Evolutionary conservation across 176 grass and related monocot genomes (phyloP), one percentile per base, ranked within the genome.

Genomic region (Eragrostis nindensis): DNA sequence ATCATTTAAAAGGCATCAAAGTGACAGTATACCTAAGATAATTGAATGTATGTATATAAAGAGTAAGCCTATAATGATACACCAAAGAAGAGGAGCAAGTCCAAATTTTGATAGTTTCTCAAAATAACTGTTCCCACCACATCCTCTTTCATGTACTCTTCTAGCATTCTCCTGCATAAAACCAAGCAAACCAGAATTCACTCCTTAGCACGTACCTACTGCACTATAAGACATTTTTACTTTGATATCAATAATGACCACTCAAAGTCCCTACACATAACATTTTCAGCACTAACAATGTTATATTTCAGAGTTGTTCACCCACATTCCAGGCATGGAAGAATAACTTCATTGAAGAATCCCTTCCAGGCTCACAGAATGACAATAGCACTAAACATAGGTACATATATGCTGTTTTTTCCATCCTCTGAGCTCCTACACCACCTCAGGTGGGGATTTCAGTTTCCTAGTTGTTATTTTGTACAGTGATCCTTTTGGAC

Each of bases 121-220:
- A 76, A 82, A 77, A 42, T 83, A 81, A 56, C 70, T 84, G 66
- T 82, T 92, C 32, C 82, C 88, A 38, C 76, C 86, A 77, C 86
- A 95, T 55, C 81, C 88, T 54, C 84, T 91, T 64, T 98, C 92
- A 89, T 89, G 70, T 78, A 98, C 84, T 71, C 89, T 89, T 91
- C 88, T 98, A 84, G 95, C 95, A 90, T 98, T 98, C 50, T 87
- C 95, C 95, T 98, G 86, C 46, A 94, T 84, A 54, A 68, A 45
- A 82, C 46, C 10, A 68, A 87, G 9, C 25, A 89, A 81, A 80
- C 41, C 10, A 59, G 3, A 30, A 84, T 54, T 62, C 0, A 5
- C 36, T 65, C 32, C 19, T 61, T 68, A 39, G n/a, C 45, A 66
- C 32, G 48, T 72, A 4, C 40, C 56, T 40, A 45, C 13, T 80